Percentiles rank a stretch among this genome's conserved stretches.
These are phyloP conservation scores for Biscutella auriculata DNA, from an alignment of 441 rosid species.

Conservation along the genomic window DNA sequence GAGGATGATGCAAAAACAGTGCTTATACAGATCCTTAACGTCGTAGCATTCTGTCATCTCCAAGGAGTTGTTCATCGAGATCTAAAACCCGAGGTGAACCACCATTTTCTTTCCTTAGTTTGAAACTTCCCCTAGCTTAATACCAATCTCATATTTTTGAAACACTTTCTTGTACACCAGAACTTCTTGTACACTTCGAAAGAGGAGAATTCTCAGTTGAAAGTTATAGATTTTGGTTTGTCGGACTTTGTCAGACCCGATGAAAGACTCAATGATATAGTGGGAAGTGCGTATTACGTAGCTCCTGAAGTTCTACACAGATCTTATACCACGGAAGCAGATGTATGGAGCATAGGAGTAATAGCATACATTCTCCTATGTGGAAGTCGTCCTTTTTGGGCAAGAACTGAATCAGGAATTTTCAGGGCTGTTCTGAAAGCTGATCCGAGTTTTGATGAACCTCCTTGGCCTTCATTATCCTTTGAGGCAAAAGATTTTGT, in stretches of 20 bases:
- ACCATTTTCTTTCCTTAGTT: no score
- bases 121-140: neutral
- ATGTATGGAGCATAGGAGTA: conserved; percentile 96
- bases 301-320: conserved; percentile 97
- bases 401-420: conserved; percentile 89
- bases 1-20: conserved; percentile 92
- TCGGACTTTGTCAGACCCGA: conserved; percentile 96
- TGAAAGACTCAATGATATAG: conserved; percentile 92
- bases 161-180: conserved; percentile 38
- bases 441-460: conserved; percentile 72
- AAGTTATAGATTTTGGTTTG: conserved; percentile 82
- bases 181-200: conserved; percentile 77
- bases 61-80: conserved; percentile 97
- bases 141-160: neutral
- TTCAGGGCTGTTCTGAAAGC: conserved; percentile 84
- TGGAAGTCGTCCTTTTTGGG: conserved; percentile 98
- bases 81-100: conserved; percentile 87
- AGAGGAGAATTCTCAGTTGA: conserved; percentile 71
- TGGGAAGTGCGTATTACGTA: conserved; percentile 94
- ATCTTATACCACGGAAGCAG: conserved; percentile 85
- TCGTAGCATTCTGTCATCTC: conserved; percentile 84
- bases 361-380: conserved; percentile 85
- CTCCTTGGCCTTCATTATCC: conserved; percentile 83
- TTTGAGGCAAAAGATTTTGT: conserved; percentile 85
- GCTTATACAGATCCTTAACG: conserved; percentile 69